Evolutionary conservation across 495 filamentous ascomycete species (phyloP), one percentile per base, ranked within the genome.

Genomic region (Xylaria curta): DNA sequence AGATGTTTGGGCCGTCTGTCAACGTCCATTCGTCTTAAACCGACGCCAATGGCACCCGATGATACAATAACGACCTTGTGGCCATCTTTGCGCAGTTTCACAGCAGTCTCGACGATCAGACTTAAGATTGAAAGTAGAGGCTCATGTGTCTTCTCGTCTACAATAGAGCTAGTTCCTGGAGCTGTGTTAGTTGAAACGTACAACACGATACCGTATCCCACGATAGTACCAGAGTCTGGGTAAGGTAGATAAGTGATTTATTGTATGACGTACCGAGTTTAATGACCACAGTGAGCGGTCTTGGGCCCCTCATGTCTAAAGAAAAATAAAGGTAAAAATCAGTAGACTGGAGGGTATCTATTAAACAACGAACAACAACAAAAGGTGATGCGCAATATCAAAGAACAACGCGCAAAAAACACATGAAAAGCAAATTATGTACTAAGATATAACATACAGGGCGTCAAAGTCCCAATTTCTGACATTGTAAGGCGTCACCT

Each of bases 111-210:
- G 46, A 97, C 96, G 74, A 99, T 97, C 63, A 92, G 82, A 66
- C 91, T 92, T 64, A 99, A 83, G 69, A 94, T 97, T 10, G 94
- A 97, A 26, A 98, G 86, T 40, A 97, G 89, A n/a, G 97, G 97
- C 73, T 97, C 92, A 82, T 98, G 96, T n/a, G 92, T 97, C 75
- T 91, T 93, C 79, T 99, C 96, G 80, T 98, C 92, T 63, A 98
- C 96, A 74, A 99, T 98, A 17, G 96, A 99, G 82, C 94, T 97
- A 31, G 96, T 98, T 73, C 96, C 96, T 99, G 70, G n/a, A 38
- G 56, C 26, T 1, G 4, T 26, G 62, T 71, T 31, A 66, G 62
- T 51, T 36, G 26, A 70, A 4, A 33, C 4, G 13, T 4, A 42
- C 31, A 28, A 9, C 8, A 44, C 24, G 26, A 38, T 31, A 17